A percentile compares a stretch with the other conserved stretches of the same genome.
Conservation (phyloP, 345 rosid species). For the Geranium rotundifolium region DNA sequence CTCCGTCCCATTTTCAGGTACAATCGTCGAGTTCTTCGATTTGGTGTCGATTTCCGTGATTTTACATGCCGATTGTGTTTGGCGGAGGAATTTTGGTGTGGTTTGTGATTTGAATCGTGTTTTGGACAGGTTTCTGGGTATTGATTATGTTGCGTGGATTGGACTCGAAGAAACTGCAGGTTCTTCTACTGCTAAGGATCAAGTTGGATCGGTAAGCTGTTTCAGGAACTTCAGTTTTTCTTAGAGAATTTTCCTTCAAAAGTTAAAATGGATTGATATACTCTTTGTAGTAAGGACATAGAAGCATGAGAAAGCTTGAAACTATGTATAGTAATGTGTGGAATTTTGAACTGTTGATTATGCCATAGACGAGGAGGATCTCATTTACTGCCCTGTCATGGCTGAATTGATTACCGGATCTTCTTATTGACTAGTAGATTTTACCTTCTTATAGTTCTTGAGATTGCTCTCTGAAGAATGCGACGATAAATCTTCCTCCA, state of each 20-base stretch:
- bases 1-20: slow-evolving; percentile 87
- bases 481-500: slow-evolving; percentile 28
- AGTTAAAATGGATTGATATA: not conserved
- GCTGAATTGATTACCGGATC: not conserved
- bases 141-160: slow-evolving; percentile 63
- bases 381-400: not conserved
- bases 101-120: not conserved
- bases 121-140: slow-evolving; percentile 48
- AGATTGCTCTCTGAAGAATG: slow-evolving; percentile 73
- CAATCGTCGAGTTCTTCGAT: not conserved
- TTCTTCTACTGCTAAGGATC: slow-evolving; percentile 60
- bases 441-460: slow-evolving; percentile 37
- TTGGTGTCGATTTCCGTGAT: not conserved
- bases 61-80: not conserved
- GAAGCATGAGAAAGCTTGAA: not conserved
- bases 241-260: not conserved
- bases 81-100: not conserved
- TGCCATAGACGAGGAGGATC: not conserved
- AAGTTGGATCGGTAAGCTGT: slow-evolving; percentile 72
- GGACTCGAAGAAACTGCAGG: slow-evolving; percentile 88
- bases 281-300: not conserved
- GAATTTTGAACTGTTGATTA: too few species aligned
- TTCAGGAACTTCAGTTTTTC: not conserved
- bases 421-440: not conserved
- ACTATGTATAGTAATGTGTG: not conserved